A percentile compares a stretch with the other conserved stretches of the same genome.
These are phyloP conservation scores for Yamadazyma kanchanaburiensis DNA, from an alignment of 1,139 yeast genomes.

Conservation along the genomic window DNA sequence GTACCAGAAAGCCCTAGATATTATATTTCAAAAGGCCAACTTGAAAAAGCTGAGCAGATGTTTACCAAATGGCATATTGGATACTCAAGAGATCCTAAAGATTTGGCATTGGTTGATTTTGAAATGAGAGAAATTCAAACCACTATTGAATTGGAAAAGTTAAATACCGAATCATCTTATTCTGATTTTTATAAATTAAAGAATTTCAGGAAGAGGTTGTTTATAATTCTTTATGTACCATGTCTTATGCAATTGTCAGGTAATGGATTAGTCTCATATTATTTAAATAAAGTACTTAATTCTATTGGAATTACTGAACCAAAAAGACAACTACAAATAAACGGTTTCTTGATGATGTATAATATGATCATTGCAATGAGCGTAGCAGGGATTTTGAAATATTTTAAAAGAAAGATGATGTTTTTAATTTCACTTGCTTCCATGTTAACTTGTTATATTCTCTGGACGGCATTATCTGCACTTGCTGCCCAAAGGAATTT, in stretches of 20 bases:
- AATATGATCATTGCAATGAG: slow-evolving; percentile 32
- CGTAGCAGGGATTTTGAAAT: slow-evolving; percentile 26
- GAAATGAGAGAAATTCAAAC: slow-evolving; percentile 44
- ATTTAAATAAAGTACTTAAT: slow-evolving; percentile 42
- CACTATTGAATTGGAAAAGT: slow-evolving; percentile 32
- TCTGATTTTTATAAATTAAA: slow-evolving; percentile 30
- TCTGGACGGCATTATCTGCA: slow-evolving; percentile 38
- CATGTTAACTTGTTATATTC: slow-evolving; percentile 35
- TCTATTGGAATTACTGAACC: slow-evolving; percentile 47
- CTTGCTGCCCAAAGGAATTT: slow-evolving; percentile 30
- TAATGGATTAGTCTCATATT: slow-evolving; percentile 50
- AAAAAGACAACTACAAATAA: slow-evolving; percentile 42
- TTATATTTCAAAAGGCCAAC: slow-evolving; percentile 32
- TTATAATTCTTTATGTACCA: slow-evolving; percentile 29
- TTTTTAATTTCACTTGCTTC: slow-evolving; percentile 31
- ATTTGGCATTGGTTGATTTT: slow-evolving; percentile 34
- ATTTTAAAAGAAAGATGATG: slow-evolving; percentile 43
- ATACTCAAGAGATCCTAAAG: slow-evolving; percentile 23
- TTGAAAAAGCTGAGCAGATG: slow-evolving; percentile 34
- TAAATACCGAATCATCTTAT: slow-evolving; percentile 23
- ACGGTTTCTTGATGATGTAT: slow-evolving; percentile 41
- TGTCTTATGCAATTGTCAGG: slow-evolving; percentile 47
- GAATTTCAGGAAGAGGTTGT: slow-evolving; percentile 44
- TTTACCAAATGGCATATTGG: slow-evolving; percentile 43
- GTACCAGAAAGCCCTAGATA: slow-evolving; percentile 49